Base-by-base conservation (phyloP, 257 asterid genomes). In the Solanum gracilifrons region DNA sequence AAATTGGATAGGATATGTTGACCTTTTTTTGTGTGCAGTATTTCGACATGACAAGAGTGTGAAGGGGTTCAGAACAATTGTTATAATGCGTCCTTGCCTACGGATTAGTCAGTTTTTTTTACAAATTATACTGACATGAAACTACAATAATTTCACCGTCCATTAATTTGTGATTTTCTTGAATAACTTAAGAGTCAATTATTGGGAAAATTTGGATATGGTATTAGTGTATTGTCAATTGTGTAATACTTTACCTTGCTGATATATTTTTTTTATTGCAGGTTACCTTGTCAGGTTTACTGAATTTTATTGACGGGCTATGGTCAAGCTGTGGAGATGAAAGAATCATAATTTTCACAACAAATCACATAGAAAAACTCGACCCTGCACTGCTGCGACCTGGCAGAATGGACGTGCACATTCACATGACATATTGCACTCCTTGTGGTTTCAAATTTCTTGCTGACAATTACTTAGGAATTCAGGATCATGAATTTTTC, bases 331-430 rank as follows among this genome's bases (percentile, higher is more conserved):
- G 35, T 39, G 84, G 84, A 2, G 35, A 41, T 4, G 35, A 76
- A 76, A 76, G 60, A 76, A 39, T 76, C 13, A 76, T 39, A 76
- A 39, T 76, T 39, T 76, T 76, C 13, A 91, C 91, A 1, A 88
- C 89, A 25, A 91, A 91, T 79, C 83, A 83, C 80, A 79, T 87
- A 64, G 90, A 91, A 13, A 91, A 76, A 20, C 82, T 91, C 3
- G 91, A 91, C 12, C 91, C 90, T 15, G 90, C 91, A 43, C 25
- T 89, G 31, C 33, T 91, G 12, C 72, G 90, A 31, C 92, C 91
- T 3, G 90, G 91, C 11, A 39, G 92, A 13, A 91, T 91, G 92
- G 93, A 90, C 58, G 68, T 90, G 27, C 55, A 37, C 5, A 75
- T 75, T 75, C 83, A 75, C 46, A 75, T 37, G 83, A 2, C 58